A percentile compares a stretch with the other conserved stretches of the same genome.
Evolutionary conservation across 1,284 basidiomycete genomes (phyloP).

Genomic region (Coniferiporia sulphurascens): DNA sequence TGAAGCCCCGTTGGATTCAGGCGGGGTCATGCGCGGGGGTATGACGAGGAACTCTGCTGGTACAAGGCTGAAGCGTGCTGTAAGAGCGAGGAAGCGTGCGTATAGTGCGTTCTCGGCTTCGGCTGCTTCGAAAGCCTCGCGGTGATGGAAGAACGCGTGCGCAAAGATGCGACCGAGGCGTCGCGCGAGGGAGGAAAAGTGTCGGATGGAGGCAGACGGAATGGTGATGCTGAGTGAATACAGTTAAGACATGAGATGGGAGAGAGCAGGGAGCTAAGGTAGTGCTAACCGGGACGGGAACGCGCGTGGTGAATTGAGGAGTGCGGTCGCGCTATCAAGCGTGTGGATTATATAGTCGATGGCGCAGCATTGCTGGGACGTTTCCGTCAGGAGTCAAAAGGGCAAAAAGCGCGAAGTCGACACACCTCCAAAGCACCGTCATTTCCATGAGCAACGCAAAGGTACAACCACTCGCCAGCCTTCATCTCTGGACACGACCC

Average conservation of each 20-base stretch:
- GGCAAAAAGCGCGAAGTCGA: neutral
- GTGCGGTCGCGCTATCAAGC: slow-evolving; percentile 86
- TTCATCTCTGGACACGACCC: slow-evolving; percentile 93
- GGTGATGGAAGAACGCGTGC: slow-evolving; percentile 92
- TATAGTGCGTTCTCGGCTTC: slow-evolving; percentile 91
- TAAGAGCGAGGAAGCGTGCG: slow-evolving; percentile 83
- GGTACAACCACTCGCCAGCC: slow-evolving; percentile 93
- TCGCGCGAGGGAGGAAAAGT: slow-evolving; percentile 84
- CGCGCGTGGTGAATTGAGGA: slow-evolving; percentile 87
- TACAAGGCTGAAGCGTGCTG: slow-evolving; percentile 78
- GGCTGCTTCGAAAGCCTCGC: slow-evolving; percentile 84
- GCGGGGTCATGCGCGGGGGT: slow-evolving; percentile 36
- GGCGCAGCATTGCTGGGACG: slow-evolving; percentile 85
- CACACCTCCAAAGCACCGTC: slow-evolving; percentile 71
- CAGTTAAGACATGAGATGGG: neutral
- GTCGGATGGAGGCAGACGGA: slow-evolving; percentile 74
- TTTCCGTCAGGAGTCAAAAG: neutral
- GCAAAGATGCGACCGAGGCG: slow-evolving; percentile 93
- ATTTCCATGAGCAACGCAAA: slow-evolving; percentile 90
- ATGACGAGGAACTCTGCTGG: slow-evolving; percentile 80
- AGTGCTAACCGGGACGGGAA: slow-evolving; percentile 79
- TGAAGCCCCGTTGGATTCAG: slow-evolving; percentile 16
- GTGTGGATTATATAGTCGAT: slow-evolving; percentile 98
- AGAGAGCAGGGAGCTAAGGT: neutral
- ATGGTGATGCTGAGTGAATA: slow-evolving; percentile 59